phyloP scores from a whole-genome alignment of 441 rosid genomes.

The Populus hybrid region DNA sequence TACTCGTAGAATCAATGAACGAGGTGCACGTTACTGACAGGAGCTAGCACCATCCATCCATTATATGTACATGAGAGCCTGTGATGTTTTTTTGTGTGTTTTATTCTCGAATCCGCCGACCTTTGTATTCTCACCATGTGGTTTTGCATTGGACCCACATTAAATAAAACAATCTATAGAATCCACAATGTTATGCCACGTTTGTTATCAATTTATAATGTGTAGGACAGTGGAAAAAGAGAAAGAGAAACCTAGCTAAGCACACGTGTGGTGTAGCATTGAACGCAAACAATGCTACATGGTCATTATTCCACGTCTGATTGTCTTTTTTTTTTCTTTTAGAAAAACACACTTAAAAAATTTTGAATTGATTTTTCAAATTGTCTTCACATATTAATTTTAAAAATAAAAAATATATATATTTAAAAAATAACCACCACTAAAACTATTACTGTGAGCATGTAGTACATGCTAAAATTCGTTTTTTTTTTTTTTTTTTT shows the following conservation, averaged over 20 bases:
- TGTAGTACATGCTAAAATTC: neutral
- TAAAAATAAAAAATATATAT: no score
- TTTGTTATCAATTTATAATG: neutral
- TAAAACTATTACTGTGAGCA: neutral
- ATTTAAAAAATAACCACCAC: no score
- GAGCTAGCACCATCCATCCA: neutral
- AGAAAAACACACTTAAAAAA: no score
- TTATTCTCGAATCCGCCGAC: conserved; percentile 4
- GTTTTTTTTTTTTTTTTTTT: neutral
- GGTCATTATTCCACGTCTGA: neutral
- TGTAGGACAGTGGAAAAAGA: neutral
- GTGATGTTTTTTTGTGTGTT: neutral
- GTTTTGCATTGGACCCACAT: neutral
- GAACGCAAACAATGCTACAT: conserved; percentile 17
- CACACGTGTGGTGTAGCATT: conserved; percentile 41
- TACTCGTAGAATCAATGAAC: neutral
- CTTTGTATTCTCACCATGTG: neutral
- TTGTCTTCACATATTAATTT: no score
- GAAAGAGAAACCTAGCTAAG: neutral
- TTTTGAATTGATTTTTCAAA: no score
- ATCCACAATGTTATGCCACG: conserved; percentile 15
- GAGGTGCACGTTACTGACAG: neutral
- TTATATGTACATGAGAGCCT: neutral
- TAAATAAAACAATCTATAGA: neutral
- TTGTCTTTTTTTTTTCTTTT: no score